These are phyloP conservation scores for Ustilago vetiveriae DNA, from an alignment of 1,284 basidiomycete genomes.

Conservation along the genomic window DNA sequence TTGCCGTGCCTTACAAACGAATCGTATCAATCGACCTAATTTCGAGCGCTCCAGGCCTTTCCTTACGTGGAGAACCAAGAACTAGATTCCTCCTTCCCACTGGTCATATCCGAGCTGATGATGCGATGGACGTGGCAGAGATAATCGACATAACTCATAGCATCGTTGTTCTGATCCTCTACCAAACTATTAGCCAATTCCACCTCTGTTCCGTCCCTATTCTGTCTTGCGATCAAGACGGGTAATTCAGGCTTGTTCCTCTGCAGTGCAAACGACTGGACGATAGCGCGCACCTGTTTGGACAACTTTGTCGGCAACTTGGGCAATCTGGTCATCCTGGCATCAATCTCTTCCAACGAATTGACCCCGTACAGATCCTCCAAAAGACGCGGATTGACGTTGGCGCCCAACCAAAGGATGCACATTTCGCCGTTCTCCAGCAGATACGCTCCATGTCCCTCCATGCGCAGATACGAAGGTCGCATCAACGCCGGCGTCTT, in stretches of 20 bases:
- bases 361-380: conserved; percentile 87
- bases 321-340: conserved; percentile 79
- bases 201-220: conserved; percentile 90
- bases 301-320: conserved; percentile 80
- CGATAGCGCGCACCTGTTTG: conserved; percentile 83
- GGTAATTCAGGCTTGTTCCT: conserved; percentile 75
- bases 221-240: conserved; percentile 86
- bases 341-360: conserved; percentile 78
- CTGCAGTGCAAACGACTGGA: conserved; percentile 76
- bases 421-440: conserved; percentile 91
- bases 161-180: conserved; percentile 96
- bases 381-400: conserved; percentile 82
- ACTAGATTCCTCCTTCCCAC: conserved; percentile 46
- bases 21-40: too few species aligned
- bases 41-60: too few species aligned
- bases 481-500: conserved; percentile 83
- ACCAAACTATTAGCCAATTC: conserved; percentile 97
- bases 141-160: conserved; percentile 72
- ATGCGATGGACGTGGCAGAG: conserved; percentile 64
- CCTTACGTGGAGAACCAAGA: conserved; percentile 45
- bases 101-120: conserved; percentile 61
- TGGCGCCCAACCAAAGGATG: conserved; percentile 89
- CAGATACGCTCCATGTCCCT: conserved; percentile 87
- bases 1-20: too few species aligned
- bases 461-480: conserved; percentile 86